A percentile compares a stretch with the other conserved stretches of the same genome.
These are phyloP conservation scores for Magnusiomyces clavatus DNA, from an alignment of 1,139 yeast species.

Conservation along the genomic window DNA sequence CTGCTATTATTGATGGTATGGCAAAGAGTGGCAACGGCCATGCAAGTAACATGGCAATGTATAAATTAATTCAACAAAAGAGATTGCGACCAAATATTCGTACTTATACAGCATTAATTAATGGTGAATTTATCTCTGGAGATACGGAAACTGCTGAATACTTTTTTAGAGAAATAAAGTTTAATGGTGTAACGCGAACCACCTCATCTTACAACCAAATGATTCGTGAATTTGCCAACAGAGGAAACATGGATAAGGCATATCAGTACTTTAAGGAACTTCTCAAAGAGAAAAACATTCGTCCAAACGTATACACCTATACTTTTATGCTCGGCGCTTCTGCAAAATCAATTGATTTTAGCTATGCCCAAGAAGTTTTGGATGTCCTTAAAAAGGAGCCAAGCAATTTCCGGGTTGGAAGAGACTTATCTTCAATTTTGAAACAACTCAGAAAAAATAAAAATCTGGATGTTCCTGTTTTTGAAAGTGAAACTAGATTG, in stretches of 20 bases:
- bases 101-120: slow-evolving; percentile 51
- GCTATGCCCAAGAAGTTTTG: slow-evolving; percentile 35
- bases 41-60: slow-evolving; percentile 47
- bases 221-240: slow-evolving; percentile 42
- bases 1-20: slow-evolving; percentile 52
- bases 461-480: slow-evolving; percentile 8
- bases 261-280: slow-evolving; percentile 34
- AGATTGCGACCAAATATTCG: slow-evolving; percentile 33
- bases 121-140: slow-evolving; percentile 49
- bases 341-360: slow-evolving; percentile 30
- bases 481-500: slow-evolving; percentile 1
- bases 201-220: slow-evolving; percentile 54
- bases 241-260: slow-evolving; percentile 36
- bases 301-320: slow-evolving; percentile 52
- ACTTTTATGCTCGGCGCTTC: slow-evolving; percentile 47
- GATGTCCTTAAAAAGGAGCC: slow-evolving; percentile 21
- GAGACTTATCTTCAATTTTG: slow-evolving; percentile 3
- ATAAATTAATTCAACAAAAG: slow-evolving; percentile 36
- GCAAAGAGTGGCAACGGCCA: slow-evolving; percentile 42
- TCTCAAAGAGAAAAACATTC: slow-evolving; percentile 26
- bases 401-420: slow-evolving; percentile 6
- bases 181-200: slow-evolving; percentile 33
- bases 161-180: slow-evolving; percentile 41
- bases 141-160: slow-evolving; percentile 41
- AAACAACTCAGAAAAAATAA: slow-evolving; percentile 1